Percentiles rank a stretch among this genome's conserved stretches.
These are phyloP conservation scores for Chlamydomonas schloesseri DNA, from an alignment of 139 green algal genomes.

Conservation along the genomic window DNA sequence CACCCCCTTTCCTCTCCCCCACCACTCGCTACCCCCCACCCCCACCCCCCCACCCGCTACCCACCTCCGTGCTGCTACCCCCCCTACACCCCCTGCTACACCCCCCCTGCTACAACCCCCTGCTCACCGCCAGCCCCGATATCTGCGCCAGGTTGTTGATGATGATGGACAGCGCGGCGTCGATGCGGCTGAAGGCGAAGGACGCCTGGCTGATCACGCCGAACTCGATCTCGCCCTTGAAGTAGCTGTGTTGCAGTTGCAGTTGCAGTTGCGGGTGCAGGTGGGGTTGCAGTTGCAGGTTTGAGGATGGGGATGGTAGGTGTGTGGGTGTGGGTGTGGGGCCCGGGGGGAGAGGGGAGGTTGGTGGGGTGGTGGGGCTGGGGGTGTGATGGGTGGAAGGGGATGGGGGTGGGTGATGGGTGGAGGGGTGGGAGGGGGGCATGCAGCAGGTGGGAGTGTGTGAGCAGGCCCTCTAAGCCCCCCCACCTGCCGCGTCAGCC, in stretches of 20 bases:
- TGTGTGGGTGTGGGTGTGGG: no score
- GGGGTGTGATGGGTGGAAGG: no score
- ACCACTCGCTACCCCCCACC: no score
- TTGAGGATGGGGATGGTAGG: background rate
- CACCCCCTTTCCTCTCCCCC: no score
- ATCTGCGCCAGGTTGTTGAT: constrained; percentile 92
- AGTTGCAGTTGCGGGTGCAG: background rate
- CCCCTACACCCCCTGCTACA: background rate
- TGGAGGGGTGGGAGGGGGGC: no score
- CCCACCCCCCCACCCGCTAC: no score
- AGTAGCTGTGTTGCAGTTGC: constrained; percentile 70
- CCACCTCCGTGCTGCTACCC: no score
- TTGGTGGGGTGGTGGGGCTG: no score
- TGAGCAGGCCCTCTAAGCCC: no score
- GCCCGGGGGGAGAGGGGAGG: background rate
- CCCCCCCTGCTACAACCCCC: background rate
- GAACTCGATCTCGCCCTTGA: constrained; percentile 94
- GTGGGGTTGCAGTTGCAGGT: background rate
- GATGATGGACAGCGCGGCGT: constrained; percentile 89
- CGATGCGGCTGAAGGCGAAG: constrained; percentile 93
- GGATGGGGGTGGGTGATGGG: no score
- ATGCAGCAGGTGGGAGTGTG: no score
- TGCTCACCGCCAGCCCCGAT: constrained; percentile 75
- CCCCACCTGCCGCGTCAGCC: no score
- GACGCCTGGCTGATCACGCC: constrained; percentile 93